Evolutionary conservation across 768 basidiomycete species (phyloP).

Genomic region (Auricularia cornea): DNA sequence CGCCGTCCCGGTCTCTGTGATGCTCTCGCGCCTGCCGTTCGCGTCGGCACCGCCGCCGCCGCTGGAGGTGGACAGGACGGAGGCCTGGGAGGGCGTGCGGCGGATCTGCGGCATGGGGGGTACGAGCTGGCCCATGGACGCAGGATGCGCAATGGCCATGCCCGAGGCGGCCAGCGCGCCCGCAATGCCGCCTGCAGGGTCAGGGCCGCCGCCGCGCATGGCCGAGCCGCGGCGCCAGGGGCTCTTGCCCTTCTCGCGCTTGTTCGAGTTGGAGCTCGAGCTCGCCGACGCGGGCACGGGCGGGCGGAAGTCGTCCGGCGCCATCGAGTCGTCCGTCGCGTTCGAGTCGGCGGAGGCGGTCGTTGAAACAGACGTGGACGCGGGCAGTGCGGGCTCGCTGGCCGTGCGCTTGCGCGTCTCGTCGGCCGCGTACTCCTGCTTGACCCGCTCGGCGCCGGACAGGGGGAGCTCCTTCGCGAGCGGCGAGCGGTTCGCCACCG

Average conservation of each 20-base stretch:
- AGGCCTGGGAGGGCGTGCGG: neutral
- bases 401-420: neutral
- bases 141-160: slow-evolving; percentile 44
- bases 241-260: neutral
- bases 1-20: slow-evolving; percentile 9
- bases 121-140: slow-evolving; percentile 19
- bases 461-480: neutral
- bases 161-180: slow-evolving; percentile 60
- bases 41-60: slow-evolving; percentile 1
- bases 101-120: slow-evolving; percentile 25
- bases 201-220: neutral
- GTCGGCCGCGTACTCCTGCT: neutral
- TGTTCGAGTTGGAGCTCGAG: neutral
- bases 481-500: too few relatives aligned
- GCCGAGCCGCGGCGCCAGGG: neutral
- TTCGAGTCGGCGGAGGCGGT: neutral
- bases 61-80: neutral
- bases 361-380: neutral
- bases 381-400: neutral
- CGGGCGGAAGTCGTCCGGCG: neutral
- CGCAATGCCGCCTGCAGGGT: slow-evolving; percentile 38
- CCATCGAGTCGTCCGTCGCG: neutral
- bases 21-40: slow-evolving; percentile 8
- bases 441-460: neutral
- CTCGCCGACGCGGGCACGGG: neutral